Evolutionary conservation across 495 filamentous ascomycete species (phyloP).

Genomic region (Choiromyces venosus): DNA sequence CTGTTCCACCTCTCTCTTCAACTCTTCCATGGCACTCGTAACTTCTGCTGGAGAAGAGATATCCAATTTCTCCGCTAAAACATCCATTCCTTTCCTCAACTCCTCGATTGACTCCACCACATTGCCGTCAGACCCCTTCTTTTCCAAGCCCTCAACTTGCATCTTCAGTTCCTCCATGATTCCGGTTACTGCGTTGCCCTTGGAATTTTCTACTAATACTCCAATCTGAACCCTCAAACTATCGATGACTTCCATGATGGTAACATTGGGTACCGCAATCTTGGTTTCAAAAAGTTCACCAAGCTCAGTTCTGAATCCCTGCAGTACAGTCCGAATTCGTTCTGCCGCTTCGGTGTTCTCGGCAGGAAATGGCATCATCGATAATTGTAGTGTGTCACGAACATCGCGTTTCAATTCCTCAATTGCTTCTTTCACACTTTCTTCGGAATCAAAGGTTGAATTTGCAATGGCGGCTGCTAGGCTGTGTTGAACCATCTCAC

Average conservation of each 20-base stretch:
- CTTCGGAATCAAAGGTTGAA: conserved; percentile 40
- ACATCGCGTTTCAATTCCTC: conserved; percentile 41
- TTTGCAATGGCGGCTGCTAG: conserved; percentile 40
- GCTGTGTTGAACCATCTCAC: conserved; percentile 44
- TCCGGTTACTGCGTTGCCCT: conserved; percentile 54
- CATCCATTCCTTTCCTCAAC: conserved; percentile 25
- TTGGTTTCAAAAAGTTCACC: conserved; percentile 7
- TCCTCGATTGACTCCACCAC: conserved; percentile 21
- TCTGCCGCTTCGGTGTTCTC: conserved; percentile 32
- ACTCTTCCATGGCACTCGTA: conserved; percentile 45
- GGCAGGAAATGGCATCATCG: conserved; percentile 36
- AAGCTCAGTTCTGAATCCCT: conserved; percentile 25
- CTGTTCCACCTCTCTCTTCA: conserved; percentile 44
- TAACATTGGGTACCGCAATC: conserved; percentile 6
- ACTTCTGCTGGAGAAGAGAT: conserved; percentile 49
- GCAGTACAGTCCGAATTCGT: conserved; percentile 28
- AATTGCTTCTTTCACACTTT: conserved; percentile 40
- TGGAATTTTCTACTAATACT: conserved; percentile 41
- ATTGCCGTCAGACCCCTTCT: conserved; percentile 9
- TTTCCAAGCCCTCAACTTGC: conserved; percentile 24
- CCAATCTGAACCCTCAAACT: conserved; percentile 26
- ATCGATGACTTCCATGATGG: conserved; percentile 21
- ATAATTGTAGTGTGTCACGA: conserved; percentile 41
- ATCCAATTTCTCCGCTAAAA: conserved; percentile 52
- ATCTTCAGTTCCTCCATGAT: conserved; percentile 46